Base-by-base conservation (phyloP, 164 flowering plant genomes). In the Macadamia tetraphylla region DNA sequence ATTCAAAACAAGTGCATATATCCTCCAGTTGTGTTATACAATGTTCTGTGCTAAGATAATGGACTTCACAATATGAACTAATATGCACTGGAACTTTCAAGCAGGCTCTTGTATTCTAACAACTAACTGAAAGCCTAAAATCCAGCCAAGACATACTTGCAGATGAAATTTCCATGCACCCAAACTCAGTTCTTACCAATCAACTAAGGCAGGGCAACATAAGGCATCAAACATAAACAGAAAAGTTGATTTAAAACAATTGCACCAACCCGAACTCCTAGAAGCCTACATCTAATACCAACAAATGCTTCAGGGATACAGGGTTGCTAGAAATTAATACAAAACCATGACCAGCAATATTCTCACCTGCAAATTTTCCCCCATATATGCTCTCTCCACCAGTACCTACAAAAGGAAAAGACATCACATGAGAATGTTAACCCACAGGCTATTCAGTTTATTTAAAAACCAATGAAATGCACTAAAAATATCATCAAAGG, bases 381-480 rank as follows among this genome's bases (percentile, higher is more conserved):
- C 83, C 96, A 74, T 87, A 92, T 67, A 95, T 92, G 83, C 98
- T 90, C 75, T 95, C 99, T 40, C 98, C 99, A 78, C 82, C 85
- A 58, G 83, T 79, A 29, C 99, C 99, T 95, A 83, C 66, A 79
- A 74, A 66, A 18, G 17, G 18, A 53, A 52, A 53, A 53, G n/a
- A 53, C 1, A 53, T 1, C 57, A 5, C 18, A 53, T 53, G 57
- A 53, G 6, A 53, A 14, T 43, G 52, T 43, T 43, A 18, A 23
- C 32, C 53, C n/a, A 6, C 3, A 31, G 2, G 40, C 3, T 35
- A 2, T 35, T 35, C 40, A 31, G 2, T 2, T 2, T 35, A 2
- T 35, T 35, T 5, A 35, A 35, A 35, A 5, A 35, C 5, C 40
- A 35, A 35, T 35, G 40, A 35, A 35, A 35, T 35, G 40, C 40